Conservation (phyloP, 2,329 filamentous ascomycete genomes). For the Aspergillus ibericus region DNA sequence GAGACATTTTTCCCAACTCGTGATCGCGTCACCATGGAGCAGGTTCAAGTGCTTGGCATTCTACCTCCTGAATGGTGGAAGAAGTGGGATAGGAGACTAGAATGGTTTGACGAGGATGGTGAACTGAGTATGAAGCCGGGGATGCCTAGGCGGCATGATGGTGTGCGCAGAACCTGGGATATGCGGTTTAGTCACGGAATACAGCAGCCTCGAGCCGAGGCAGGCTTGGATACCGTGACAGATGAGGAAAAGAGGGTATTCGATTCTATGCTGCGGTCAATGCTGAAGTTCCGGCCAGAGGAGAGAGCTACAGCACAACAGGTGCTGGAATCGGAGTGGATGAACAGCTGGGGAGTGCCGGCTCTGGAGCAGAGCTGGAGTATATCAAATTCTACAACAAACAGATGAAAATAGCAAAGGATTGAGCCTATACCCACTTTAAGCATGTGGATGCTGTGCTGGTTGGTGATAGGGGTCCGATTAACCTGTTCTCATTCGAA, state of each 20-base stretch:
- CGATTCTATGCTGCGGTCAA: slow-evolving; percentile 23
- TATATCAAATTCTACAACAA: background rate
- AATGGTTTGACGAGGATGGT: slow-evolving; percentile 26
- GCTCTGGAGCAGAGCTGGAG: slow-evolving; percentile 18
- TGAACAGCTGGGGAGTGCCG: slow-evolving; percentile 22
- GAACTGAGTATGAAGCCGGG: background rate
- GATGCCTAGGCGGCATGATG: slow-evolving; percentile 7
- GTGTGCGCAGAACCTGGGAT: slow-evolving; percentile 14
- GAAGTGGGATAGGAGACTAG: slow-evolving; percentile 20
- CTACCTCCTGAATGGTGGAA: slow-evolving; percentile 29
- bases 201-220: slow-evolving; percentile 26
- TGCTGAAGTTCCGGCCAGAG: slow-evolving; percentile 22
- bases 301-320: slow-evolving; percentile 24
- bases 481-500: no score
- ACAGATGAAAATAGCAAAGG: background rate
- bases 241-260: slow-evolving; percentile 24
- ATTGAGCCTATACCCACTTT: background rate
- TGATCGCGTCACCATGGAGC: slow-evolving; percentile 28
- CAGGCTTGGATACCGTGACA: slow-evolving; percentile 15
- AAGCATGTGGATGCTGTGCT: background rate
- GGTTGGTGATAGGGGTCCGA: no score
- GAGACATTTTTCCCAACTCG: slow-evolving; percentile 21
- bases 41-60: slow-evolving; percentile 29
- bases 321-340: slow-evolving; percentile 27
- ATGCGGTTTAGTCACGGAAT: slow-evolving; percentile 22